Conservation (phyloP, 2,329 filamentous ascomycete genomes). For the Neoscytalidium dimidiatum region DNA sequence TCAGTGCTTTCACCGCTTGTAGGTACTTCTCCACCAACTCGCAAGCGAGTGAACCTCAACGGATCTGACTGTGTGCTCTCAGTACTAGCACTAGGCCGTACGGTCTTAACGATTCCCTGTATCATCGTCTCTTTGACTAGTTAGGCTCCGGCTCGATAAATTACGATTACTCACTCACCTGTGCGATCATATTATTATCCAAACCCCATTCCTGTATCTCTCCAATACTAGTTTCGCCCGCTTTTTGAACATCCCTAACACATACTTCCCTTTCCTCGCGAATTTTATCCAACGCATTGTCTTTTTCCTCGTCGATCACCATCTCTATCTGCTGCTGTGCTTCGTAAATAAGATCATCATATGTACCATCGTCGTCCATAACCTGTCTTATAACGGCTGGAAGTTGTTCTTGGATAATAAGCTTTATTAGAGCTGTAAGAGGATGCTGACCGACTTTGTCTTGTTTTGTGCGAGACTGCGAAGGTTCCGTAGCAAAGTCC, state of each 20-base stretch:
- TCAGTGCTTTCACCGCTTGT: background rate
- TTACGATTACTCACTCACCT: background rate
- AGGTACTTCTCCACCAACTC: background rate
- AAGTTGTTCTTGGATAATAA: background rate
- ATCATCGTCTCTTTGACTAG: background rate
- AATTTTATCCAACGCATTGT: background rate
- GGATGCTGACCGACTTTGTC: background rate
- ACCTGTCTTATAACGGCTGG: background rate
- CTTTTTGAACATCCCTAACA: background rate
- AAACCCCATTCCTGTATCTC: background rate
- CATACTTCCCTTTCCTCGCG: background rate
- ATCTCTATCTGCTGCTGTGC: background rate
- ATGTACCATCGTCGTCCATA: background rate
- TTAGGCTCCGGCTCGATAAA: background rate
- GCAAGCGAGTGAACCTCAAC: background rate
- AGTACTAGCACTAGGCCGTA: background rate
- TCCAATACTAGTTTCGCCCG: background rate
- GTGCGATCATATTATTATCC: no score
- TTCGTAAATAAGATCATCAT: background rate
- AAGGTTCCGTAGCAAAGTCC: background rate
- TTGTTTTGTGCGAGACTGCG: background rate
- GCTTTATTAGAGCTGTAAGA: background rate
- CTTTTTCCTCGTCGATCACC: background rate
- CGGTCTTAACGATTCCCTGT: background rate
- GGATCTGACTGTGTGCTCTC: background rate